Conservation (phyloP, 768 basidiomycete species). For the Suillus paluster region DNA sequence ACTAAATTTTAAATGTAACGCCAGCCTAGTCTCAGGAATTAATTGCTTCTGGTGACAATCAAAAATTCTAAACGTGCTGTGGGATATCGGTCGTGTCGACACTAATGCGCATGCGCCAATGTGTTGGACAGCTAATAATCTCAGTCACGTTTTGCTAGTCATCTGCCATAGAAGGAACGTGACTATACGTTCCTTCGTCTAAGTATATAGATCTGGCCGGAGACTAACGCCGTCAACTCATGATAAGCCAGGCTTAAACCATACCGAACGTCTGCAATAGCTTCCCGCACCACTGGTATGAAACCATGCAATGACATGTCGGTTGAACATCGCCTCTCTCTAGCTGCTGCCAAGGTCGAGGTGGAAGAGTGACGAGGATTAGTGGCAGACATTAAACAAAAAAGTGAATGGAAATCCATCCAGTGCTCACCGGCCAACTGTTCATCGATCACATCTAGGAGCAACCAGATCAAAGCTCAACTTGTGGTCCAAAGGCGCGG, state of each 20-base stretch:
- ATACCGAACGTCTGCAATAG: neutral
- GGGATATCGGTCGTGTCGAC: neutral
- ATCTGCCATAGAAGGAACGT: no score
- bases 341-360: no score
- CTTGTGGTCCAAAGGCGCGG: neutral
- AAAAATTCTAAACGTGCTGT: neutral
- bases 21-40: neutral
- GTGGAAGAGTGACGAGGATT: neutral
- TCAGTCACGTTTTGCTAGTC: no score
- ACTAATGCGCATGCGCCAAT: neutral
- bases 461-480: neutral
- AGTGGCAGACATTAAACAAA: neutral
- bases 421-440: neutral
- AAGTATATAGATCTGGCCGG: no score
- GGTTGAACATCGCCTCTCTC: neutral
- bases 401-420: neutral
- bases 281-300: neutral
- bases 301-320: neutral
- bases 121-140: neutral
- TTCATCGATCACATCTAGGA: neutral
- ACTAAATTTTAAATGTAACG: neutral
- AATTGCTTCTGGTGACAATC: neutral
- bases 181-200: no score
- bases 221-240: neutral
- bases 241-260: neutral